Evolutionary conservation across 2,329 filamentous ascomycete species (phyloP).

Genomic region (Cladosporium velox): DNA sequence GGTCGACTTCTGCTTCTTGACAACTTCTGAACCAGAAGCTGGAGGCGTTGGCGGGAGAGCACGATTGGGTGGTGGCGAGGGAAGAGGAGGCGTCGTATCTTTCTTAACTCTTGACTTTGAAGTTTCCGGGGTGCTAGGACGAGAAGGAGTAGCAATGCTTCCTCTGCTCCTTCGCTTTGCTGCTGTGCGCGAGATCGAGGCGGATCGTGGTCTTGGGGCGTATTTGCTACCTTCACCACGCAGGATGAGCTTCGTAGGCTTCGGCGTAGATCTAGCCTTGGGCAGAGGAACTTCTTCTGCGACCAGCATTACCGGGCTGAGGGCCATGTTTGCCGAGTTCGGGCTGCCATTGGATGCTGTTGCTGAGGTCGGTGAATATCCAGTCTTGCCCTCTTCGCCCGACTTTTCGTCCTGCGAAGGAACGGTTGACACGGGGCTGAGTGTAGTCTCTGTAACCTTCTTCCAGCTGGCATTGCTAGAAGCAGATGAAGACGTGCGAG

Average conservation of each 20-base stretch:
- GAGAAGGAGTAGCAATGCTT: slow-evolving; percentile 21
- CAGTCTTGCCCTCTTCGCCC: slow-evolving; percentile 29
- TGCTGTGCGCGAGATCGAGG: slow-evolving; percentile 31
- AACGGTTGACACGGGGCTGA: slow-evolving; percentile 34
- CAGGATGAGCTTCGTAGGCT: slow-evolving; percentile 35
- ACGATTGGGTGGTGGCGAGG: slow-evolving; percentile 37
- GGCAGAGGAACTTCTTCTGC: slow-evolving; percentile 38
- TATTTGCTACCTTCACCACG: slow-evolving; percentile 32
- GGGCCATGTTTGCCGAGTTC: slow-evolving; percentile 23
- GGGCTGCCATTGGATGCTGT: slow-evolving; percentile 25
- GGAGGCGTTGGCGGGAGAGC: slow-evolving; percentile 39
- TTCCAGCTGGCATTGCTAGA: slow-evolving; percentile 35
- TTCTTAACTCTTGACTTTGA: slow-evolving; percentile 23
- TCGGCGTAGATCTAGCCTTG: slow-evolving; percentile 30
- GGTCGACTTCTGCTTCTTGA: not conserved
- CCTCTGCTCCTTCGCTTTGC: slow-evolving; percentile 29
- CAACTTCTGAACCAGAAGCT: slow-evolving; percentile 34
- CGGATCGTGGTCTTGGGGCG: slow-evolving; percentile 36
- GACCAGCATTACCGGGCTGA: slow-evolving; percentile 40
- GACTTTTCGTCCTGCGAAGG: slow-evolving; percentile 28
- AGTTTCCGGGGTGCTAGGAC: slow-evolving; percentile 23
- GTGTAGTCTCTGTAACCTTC: slow-evolving; percentile 33
- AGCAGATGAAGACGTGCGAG: slow-evolving; percentile 32
- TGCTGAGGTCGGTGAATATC: slow-evolving; percentile 33
- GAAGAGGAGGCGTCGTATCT: slow-evolving; percentile 33